phyloP scores from a whole-genome alignment of 1,284 basidiomycete genomes.

The Bjerkandera adusta region DNA sequence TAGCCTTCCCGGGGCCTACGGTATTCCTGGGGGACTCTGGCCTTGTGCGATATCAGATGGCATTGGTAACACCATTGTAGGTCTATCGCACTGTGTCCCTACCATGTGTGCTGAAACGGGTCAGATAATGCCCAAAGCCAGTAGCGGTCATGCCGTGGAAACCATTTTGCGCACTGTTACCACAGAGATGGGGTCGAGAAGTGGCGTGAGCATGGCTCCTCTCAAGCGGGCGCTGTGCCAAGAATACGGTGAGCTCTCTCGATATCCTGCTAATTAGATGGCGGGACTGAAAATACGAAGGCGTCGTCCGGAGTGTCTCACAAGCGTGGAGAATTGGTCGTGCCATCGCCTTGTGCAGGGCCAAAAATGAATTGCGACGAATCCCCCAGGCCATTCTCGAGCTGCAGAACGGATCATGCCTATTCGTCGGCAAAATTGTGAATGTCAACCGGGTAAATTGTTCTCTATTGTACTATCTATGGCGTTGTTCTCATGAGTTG shows the following conservation, averaged over 20 bases:
- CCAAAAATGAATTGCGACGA: constrained; percentile 36
- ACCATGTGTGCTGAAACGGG: background rate
- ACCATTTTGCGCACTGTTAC: constrained; percentile 29
- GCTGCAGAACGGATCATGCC: constrained; percentile 45
- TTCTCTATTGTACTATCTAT: background rate
- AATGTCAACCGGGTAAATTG: constrained; percentile 40
- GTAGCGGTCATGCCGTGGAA: constrained; percentile 28
- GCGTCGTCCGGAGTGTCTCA: constrained; percentile 44
- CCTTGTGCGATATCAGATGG: constrained; percentile 47
- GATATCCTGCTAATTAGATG: background rate
- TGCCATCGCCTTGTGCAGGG: constrained; percentile 27
- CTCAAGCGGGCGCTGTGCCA: constrained; percentile 32
- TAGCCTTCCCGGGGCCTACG: constrained; percentile 41
- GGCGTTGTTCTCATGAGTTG: background rate
- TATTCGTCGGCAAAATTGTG: constrained; percentile 54
- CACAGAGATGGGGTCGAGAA: constrained; percentile 42
- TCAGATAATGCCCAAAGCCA: constrained; percentile 30
- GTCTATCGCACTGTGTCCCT: constrained; percentile 4
- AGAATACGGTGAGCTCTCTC: constrained; percentile 33
- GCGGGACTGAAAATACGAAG: constrained; percentile 13
- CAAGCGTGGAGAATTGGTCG: constrained; percentile 55
- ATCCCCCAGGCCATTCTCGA: constrained; percentile 49
- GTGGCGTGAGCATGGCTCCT: constrained; percentile 41
- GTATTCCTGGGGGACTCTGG: constrained; percentile 34
- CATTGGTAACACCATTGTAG: constrained; percentile 38